Evolutionary conservation across 345 rosid genomes (phyloP).

Genomic region (Linum lewisii): DNA sequence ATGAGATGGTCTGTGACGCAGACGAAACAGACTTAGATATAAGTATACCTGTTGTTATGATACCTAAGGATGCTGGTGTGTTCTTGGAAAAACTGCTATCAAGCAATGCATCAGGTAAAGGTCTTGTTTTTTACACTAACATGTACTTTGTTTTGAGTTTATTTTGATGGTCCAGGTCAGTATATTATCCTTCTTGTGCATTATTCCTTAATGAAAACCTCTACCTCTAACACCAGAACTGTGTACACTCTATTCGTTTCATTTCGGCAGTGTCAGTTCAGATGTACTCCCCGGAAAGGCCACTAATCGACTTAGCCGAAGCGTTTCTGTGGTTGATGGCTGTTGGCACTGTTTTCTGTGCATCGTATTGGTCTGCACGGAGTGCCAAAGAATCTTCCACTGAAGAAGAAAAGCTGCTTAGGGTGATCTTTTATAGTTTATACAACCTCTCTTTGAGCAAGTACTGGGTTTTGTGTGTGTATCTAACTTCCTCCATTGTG

Average conservation of each 20-base stretch:
- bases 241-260: constrained; percentile 3
- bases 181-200: background rate
- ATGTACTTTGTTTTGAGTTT: background rate
- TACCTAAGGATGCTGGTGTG: constrained; percentile 92
- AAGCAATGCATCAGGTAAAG: constrained; percentile 54
- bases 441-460: background rate
- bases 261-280: constrained; percentile 65
- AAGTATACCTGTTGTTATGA: constrained; percentile 84
- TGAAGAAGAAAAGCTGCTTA: constrained; percentile 74
- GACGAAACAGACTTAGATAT: constrained; percentile 92
- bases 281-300: constrained; percentile 85
- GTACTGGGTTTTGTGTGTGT: background rate
- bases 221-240: background rate
- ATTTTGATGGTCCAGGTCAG: background rate
- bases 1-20: constrained; percentile 98
- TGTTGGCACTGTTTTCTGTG: constrained; percentile 81
- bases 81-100: constrained; percentile 57
- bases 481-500: background rate
- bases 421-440: constrained; percentile 34
- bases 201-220: background rate
- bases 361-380: constrained; percentile 98
- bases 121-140: background rate
- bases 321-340: constrained; percentile 99
- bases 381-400: constrained; percentile 81
- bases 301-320: constrained; percentile 88